phyloP scores from a whole-genome alignment of 2,329 filamentous ascomycete genomes.

The Sporothrix pallida region DNA sequence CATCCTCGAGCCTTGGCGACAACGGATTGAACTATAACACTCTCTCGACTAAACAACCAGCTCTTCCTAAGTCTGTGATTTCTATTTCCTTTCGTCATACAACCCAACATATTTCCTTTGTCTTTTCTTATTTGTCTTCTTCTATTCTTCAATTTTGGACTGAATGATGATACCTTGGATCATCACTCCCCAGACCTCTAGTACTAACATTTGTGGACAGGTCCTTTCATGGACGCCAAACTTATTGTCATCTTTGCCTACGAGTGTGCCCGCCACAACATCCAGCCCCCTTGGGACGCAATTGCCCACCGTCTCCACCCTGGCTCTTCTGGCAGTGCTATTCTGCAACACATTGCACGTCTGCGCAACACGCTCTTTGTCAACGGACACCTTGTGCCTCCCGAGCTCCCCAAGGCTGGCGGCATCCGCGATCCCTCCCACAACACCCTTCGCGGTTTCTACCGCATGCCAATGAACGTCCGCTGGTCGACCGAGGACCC shows the following conservation, averaged over 20 bases:
- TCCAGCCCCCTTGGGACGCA: slow-evolving; percentile 49
- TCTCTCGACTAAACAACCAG: background rate
- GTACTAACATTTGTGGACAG: slow-evolving; percentile 40
- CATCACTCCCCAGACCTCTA: background rate
- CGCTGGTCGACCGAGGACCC: background rate
- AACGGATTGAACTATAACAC: background rate
- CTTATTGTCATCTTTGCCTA: slow-evolving; percentile 51
- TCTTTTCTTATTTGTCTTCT: background rate
- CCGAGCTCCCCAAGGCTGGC: slow-evolving; percentile 35
- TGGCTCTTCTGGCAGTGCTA: slow-evolving; percentile 49
- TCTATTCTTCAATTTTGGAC: background rate
- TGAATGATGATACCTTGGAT: background rate
- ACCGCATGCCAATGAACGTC: slow-evolving; percentile 1
- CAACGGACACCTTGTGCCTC: slow-evolving; percentile 53
- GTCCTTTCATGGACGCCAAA: slow-evolving; percentile 55
- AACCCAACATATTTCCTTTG: background rate
- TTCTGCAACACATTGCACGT: slow-evolving; percentile 48
- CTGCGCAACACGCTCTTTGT: slow-evolving; percentile 46
- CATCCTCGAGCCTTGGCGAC: no score
- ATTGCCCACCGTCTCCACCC: slow-evolving; percentile 52
- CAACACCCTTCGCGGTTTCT: background rate
- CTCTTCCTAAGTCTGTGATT: background rate
- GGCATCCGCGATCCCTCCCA: background rate
- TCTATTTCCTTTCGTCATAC: background rate
- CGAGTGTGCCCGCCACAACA: slow-evolving; percentile 45